These are phyloP conservation scores for Leptographium procerum DNA, from an alignment of 2,329 filamentous ascomycete species.

Conservation along the genomic window DNA sequence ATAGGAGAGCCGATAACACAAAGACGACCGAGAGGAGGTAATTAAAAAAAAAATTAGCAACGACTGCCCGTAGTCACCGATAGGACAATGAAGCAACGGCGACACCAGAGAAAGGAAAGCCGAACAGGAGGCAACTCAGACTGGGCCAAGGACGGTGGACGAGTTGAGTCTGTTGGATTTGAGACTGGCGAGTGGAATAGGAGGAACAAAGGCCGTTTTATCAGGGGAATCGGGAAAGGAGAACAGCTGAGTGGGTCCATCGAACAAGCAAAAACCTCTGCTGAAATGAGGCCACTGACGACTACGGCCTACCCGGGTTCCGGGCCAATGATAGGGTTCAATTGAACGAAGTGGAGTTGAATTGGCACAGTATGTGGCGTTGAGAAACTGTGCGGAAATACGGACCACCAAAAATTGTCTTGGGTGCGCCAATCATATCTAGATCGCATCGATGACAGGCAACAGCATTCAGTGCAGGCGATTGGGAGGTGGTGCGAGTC, in stretches of 20 bases:
- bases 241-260: background rate
- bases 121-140: background rate
- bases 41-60: background rate
- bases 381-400: background rate
- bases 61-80: background rate
- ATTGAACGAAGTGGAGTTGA: background rate
- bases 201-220: background rate
- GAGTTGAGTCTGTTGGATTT: background rate
- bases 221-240: background rate
- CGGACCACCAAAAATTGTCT: background rate
- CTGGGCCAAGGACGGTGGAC: background rate
- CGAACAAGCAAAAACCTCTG: constrained; percentile 2
- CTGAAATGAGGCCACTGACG: constrained; percentile 14
- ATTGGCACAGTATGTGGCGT: background rate
- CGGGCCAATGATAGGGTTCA: constrained; percentile 9
- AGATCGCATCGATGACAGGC: background rate
- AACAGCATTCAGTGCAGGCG: background rate
- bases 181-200: background rate
- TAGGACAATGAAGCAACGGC: background rate
- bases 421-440: background rate
- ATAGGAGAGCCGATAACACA: too few relatives aligned
- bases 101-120: background rate
- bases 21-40: background rate
- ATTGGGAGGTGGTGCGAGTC: background rate
- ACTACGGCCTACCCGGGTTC: constrained; percentile 9